A percentile compares a stretch with the other conserved stretches of the same genome.
Conservation (phyloP, 2,329 filamentous ascomycete genomes). For the Sporothrix pseudoabietina region DNA sequence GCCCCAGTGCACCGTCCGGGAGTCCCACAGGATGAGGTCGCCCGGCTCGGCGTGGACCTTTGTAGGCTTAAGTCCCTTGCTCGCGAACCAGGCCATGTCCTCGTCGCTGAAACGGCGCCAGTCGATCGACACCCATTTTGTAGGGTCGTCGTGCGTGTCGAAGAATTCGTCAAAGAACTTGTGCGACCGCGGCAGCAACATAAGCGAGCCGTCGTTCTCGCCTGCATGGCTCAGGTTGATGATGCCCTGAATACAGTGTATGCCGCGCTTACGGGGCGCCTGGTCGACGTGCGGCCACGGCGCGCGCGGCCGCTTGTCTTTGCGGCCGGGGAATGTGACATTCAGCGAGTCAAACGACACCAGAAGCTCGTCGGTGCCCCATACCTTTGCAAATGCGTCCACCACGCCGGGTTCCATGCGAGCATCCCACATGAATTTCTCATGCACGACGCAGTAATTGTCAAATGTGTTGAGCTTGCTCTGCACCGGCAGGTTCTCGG, state of each 20-base stretch:
- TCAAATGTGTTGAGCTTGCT: slow-evolving; percentile 40
- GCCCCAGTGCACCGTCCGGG: slow-evolving; percentile 44
- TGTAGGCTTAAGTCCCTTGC: slow-evolving; percentile 27
- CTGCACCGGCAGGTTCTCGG: slow-evolving; percentile 43
- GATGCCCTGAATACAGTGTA: slow-evolving; percentile 31
- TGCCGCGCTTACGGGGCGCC: background rate
- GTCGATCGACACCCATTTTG: slow-evolving; percentile 35
- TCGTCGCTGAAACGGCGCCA: background rate
- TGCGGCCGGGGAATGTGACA: slow-evolving; percentile 24
- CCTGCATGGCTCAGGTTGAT: slow-evolving; percentile 27
- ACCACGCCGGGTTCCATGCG: slow-evolving; percentile 44
- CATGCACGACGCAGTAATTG: slow-evolving; percentile 42
- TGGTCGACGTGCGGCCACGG: slow-evolving; percentile 30
- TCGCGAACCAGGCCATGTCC: background rate
- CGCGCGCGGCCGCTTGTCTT: background rate
- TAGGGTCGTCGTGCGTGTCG: slow-evolving; percentile 25
- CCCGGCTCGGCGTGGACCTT: slow-evolving; percentile 43
- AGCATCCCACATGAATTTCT: slow-evolving; percentile 46
- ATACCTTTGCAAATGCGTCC: slow-evolving; percentile 44
- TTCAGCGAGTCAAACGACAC: slow-evolving; percentile 44
- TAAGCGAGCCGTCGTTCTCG: slow-evolving; percentile 26
- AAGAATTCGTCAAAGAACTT: slow-evolving; percentile 33
- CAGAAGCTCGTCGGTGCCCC: slow-evolving; percentile 43
- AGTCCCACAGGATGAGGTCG: slow-evolving; percentile 44
- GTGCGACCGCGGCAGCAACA: background rate